Conservation (phyloP, 106 monocot genomes). For the Posidonia australis region DNA sequence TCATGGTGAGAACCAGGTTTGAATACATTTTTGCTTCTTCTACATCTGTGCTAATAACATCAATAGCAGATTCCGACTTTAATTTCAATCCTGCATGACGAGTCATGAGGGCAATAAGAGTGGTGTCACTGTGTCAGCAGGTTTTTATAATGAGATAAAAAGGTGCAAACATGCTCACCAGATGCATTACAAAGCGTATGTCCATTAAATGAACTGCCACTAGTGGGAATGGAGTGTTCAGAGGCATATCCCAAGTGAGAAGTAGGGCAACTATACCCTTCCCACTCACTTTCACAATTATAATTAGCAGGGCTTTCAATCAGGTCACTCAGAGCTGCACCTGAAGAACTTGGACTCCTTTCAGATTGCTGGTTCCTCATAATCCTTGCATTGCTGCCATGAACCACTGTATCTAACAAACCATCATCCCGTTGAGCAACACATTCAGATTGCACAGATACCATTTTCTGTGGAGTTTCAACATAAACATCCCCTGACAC, state of each 20-base stretch:
- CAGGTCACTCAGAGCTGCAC: conserved; percentile 5
- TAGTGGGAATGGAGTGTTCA: too few relatives aligned
- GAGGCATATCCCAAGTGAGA: neutral
- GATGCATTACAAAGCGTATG: too few relatives aligned
- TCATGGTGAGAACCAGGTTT: too few relatives aligned
- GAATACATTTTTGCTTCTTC: too few relatives aligned
- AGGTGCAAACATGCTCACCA: too few relatives aligned
- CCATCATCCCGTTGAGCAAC: conserved; percentile 33
- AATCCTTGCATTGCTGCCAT: conserved; percentile 12
- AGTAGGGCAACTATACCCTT: conserved; percentile 21
- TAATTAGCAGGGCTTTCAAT: conserved; percentile 1
- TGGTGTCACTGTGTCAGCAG: too few relatives aligned
- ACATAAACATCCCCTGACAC: conserved; percentile 15
- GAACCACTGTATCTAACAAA: conserved; percentile 43
- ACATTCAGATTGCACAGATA: conserved; percentile 18
- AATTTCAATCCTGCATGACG: too few relatives aligned
- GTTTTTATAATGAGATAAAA: too few relatives aligned
- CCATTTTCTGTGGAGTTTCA: conserved; percentile 12
- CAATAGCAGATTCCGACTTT: too few relatives aligned
- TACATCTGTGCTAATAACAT: too few relatives aligned
- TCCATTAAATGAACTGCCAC: too few relatives aligned
- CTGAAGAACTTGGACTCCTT: conserved; percentile 29
- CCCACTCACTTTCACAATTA: conserved; percentile 10
- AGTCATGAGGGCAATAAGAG: too few relatives aligned
- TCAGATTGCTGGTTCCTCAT: conserved; percentile 10